Evolutionary conservation across 2,329 filamentous ascomycete species (phyloP).

Genomic region (Clonostachys solani): DNA sequence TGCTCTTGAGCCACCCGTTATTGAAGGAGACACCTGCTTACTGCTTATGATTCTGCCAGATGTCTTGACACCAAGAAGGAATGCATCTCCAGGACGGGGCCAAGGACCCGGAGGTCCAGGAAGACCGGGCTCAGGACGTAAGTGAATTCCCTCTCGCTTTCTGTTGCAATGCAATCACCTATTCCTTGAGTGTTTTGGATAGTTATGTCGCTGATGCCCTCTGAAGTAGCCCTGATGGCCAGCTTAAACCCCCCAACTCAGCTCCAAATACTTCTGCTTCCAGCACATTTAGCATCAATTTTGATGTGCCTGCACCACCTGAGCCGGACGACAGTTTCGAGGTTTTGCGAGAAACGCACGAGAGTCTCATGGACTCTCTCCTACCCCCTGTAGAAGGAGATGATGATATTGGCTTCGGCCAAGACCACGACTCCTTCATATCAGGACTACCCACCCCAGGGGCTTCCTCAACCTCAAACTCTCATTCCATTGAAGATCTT

Average conservation of each 20-base stretch:
- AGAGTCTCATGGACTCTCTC: conserved; percentile 32
- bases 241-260: conserved; percentile 12
- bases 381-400: conserved; percentile 20
- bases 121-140: conserved; percentile 33
- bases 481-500: conserved; percentile 28
- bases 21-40: neutral
- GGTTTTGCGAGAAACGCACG: conserved; percentile 35
- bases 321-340: conserved; percentile 34
- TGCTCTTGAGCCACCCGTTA: neutral
- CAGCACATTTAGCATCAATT: conserved; percentile 50
- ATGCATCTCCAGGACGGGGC: conserved; percentile 45
- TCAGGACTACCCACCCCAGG: conserved; percentile 15
- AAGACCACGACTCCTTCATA: neutral
- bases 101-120: conserved; percentile 42
- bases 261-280: conserved; percentile 28
- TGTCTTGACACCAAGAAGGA: conserved; percentile 49
- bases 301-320: conserved; percentile 34
- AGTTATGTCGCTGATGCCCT: neutral
- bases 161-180: neutral
- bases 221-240: neutral
- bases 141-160: neutral
- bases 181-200: neutral
- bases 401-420: conserved; percentile 2
- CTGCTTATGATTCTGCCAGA: conserved; percentile 19
- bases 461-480: conserved; percentile 16